Evolutionary conservation across 78 protist genomes (phyloP).

Genomic region (Capsaspora owczarzaki): DNA sequence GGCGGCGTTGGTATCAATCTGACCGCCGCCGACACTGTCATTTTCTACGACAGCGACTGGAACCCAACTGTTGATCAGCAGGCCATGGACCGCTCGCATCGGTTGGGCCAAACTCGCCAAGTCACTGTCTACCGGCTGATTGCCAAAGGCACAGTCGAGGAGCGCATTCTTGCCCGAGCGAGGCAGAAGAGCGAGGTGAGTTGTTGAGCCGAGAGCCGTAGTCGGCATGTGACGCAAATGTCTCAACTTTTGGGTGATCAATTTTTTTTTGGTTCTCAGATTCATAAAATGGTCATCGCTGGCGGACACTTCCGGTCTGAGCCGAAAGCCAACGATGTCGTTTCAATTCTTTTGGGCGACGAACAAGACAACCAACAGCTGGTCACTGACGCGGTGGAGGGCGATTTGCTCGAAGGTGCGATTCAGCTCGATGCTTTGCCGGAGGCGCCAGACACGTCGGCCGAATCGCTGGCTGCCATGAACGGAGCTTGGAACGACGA

Average conservation of each 20-base stretch:
- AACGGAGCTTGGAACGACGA: no score
- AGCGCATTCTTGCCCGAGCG: constrained; percentile 78
- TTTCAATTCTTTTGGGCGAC: constrained; percentile 62
- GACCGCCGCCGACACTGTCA: constrained; percentile 58
- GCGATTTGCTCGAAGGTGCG: no score
- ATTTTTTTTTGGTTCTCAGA: neutral
- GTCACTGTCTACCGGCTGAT: constrained; percentile 82
- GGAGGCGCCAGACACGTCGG: no score
- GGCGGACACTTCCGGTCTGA: constrained; percentile 65
- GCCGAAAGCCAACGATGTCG: constrained; percentile 45
- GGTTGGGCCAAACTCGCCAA: constrained; percentile 86
- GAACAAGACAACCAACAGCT: no score
- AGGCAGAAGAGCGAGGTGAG: constrained; percentile 57
- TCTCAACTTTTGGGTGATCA: neutral
- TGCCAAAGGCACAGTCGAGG: constrained; percentile 79
- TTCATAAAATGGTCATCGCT: constrained; percentile 71
- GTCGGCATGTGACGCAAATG: neutral
- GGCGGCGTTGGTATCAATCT: constrained; percentile 83
- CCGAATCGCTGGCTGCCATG: no score
- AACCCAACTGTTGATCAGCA: constrained; percentile 55
- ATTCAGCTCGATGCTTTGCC: no score
- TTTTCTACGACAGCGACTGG: constrained; percentile 73
- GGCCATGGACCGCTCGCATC: constrained; percentile 93
- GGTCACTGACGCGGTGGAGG: no score
- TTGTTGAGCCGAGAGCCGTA: neutral